Percentiles rank a stretch among this genome's conserved stretches.
Conservation (phyloP, 2,329 filamentous ascomycete genomes). For the Metarhizium rileyi region DNA sequence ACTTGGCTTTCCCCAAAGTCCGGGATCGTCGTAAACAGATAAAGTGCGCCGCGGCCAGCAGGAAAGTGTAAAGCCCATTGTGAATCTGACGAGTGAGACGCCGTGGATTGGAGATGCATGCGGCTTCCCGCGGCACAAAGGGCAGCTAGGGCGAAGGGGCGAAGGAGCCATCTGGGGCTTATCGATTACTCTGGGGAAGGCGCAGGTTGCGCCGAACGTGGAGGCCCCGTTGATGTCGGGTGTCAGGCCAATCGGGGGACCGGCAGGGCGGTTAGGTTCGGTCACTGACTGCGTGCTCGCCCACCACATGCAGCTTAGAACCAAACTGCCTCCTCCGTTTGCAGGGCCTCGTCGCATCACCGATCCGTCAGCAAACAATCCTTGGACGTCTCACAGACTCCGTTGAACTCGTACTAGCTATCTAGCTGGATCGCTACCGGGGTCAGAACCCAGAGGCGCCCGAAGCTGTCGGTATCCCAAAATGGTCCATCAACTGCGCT, state of each 20-base stretch:
- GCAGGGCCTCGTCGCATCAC: too few species aligned
- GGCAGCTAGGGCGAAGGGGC: background rate
- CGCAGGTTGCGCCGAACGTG: background rate
- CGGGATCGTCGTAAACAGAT: background rate
- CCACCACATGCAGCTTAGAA: background rate
- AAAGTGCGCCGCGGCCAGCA: background rate
- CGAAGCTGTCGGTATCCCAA: too few species aligned
- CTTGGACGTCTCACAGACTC: too few species aligned
- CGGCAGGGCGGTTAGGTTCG: slow-evolving; percentile 6
- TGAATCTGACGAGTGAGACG: slow-evolving; percentile 5
- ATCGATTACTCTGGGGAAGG: slow-evolving; percentile 9
- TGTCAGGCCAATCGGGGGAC: background rate
- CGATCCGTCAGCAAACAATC: too few species aligned
- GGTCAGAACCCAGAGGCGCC: too few species aligned
- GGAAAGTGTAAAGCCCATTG: background rate
- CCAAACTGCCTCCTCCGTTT: background rate
- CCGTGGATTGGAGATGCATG: slow-evolving; percentile 11
- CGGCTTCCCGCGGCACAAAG: slow-evolving; percentile 8
- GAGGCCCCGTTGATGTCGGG: background rate
- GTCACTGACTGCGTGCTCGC: background rate
- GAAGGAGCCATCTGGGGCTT: slow-evolving; percentile 1
- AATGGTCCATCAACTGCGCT: too few species aligned
- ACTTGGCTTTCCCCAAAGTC: background rate
- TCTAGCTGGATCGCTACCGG: too few species aligned
- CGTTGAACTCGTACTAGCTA: too few species aligned